Evolutionary conservation across 495 filamentous ascomycete species (phyloP).

Genomic region (Bacidia rubella): DNA sequence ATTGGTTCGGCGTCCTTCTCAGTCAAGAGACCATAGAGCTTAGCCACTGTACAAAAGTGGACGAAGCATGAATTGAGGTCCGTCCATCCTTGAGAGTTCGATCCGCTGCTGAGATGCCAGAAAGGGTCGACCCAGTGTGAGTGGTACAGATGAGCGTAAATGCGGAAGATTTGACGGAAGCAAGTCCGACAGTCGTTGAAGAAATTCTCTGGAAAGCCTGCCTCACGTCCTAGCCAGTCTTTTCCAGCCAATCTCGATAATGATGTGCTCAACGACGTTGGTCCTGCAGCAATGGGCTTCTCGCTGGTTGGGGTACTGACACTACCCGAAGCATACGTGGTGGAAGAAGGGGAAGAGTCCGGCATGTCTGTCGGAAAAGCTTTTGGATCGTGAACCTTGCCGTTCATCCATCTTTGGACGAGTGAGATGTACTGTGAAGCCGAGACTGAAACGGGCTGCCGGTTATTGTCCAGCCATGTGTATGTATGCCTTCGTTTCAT

Average conservation of each 20-base stretch:
- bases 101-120: constrained; percentile 70
- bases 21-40: constrained; percentile 66
- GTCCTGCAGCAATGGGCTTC: constrained; percentile 34
- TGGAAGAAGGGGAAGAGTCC: constrained; percentile 32
- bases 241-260: constrained; percentile 36
- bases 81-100: constrained; percentile 33
- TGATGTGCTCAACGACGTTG: constrained; percentile 33
- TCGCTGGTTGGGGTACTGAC: constrained; percentile 42
- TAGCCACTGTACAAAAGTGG: constrained; percentile 80
- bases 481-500: constrained; percentile 57
- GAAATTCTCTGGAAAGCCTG: constrained; percentile 78
- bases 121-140: constrained; percentile 70
- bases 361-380: constrained; percentile 72
- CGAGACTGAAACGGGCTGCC: constrained; percentile 54
- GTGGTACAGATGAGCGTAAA: constrained; percentile 85
- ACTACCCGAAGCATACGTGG: constrained; percentile 49
- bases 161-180: constrained; percentile 94
- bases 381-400: constrained; percentile 73
- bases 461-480: constrained; percentile 67
- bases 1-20: constrained; percentile 84
- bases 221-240: constrained; percentile 76
- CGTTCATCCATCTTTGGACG: constrained; percentile 86
- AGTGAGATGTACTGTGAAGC: constrained; percentile 79
- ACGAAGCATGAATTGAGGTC: constrained; percentile 85
- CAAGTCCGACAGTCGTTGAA: constrained; percentile 77